Evolutionary conservation across 2,329 filamentous ascomycete genomes (phyloP).

Genomic region (Aspergillus flavus): DNA sequence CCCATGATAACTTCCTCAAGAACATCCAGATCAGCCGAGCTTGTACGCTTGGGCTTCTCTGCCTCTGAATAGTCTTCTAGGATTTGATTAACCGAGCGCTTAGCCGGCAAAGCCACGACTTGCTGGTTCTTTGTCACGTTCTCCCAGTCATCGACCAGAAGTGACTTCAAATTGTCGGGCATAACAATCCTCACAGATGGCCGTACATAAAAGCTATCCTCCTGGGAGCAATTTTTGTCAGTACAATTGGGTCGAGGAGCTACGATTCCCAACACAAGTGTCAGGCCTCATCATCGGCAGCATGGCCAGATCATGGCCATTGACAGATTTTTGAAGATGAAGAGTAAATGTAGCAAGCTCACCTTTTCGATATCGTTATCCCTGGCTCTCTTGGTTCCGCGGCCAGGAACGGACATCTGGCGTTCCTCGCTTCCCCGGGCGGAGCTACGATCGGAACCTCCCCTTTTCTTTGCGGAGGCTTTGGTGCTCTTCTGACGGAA

Average conservation of each 20-base stretch:
- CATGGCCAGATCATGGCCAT: neutral
- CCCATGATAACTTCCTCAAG: conserved; percentile 87
- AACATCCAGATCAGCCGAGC: conserved; percentile 71
- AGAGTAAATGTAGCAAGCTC: conserved; percentile 20
- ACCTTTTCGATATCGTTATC: conserved; percentile 54
- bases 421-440: conserved; percentile 50
- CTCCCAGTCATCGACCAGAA: conserved; percentile 98
- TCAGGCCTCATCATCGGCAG: neutral
- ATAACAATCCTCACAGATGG: conserved; percentile 85
- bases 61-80: conserved; percentile 77
- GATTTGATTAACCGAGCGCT: conserved; percentile 73
- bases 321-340: neutral
- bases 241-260: no score
- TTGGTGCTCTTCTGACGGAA: conserved; percentile 38
- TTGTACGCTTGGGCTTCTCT: conserved; percentile 69
- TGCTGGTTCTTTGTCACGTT: conserved; percentile 95
- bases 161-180: conserved; percentile 85
- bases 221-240: conserved; percentile 58
- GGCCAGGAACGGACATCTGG: conserved; percentile 46
- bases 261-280: neutral
- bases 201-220: conserved; percentile 81
- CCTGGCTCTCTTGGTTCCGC: conserved; percentile 47
- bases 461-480: conserved; percentile 41
- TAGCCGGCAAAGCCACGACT: conserved; percentile 80
- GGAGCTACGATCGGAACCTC: conserved; percentile 46